Conservation (phyloP, 495 filamentous ascomycete species). For the Hapsidospora chrysogenum region DNA sequence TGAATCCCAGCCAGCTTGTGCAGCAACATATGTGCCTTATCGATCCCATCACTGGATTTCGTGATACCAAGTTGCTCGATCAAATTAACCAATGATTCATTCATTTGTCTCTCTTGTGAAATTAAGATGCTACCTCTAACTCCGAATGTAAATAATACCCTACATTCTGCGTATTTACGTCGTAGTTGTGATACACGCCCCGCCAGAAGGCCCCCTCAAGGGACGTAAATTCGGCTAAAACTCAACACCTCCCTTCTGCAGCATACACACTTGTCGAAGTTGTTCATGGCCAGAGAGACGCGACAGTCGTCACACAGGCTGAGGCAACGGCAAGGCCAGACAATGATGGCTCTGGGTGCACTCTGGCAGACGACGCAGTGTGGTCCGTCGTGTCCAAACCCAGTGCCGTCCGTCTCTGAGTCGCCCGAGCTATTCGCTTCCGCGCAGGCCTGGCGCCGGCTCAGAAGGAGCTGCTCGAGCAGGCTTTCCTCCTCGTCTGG, state of each 20-base stretch:
- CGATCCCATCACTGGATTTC: too few relatives aligned
- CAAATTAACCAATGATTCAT: too few relatives aligned
- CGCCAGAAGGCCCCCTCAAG: too few relatives aligned
- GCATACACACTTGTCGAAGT: constrained; percentile 89
- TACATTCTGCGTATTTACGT: too few relatives aligned
- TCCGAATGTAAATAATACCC: too few relatives aligned
- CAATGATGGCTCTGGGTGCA: constrained; percentile 71
- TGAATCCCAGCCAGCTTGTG: too few relatives aligned
- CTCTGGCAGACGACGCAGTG: constrained; percentile 89
- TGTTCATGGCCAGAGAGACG: constrained; percentile 87
- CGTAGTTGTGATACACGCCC: too few relatives aligned
- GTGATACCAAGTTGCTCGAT: too few relatives aligned
- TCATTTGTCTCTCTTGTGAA: too few relatives aligned
- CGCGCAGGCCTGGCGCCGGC: constrained; percentile 23
- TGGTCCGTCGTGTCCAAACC: constrained; percentile 58
- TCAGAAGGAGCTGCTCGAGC: constrained; percentile 69
- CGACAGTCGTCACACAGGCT: constrained; percentile 91
- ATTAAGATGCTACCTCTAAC: too few relatives aligned
- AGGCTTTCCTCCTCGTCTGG: constrained; percentile 62
- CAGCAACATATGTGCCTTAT: too few relatives aligned
- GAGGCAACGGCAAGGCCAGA: constrained; percentile 93
- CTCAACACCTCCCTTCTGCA: constrained; percentile 75
- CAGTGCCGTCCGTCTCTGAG: constrained; percentile 52
- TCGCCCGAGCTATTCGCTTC: constrained; percentile 4
- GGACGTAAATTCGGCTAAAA: constrained; percentile 82